A percentile compares a stretch with the other conserved stretches of the same genome.
Evolutionary conservation across 192 early-diverging fungal species (phyloP).

Genomic region (Umbelopsis sp.): DNA sequence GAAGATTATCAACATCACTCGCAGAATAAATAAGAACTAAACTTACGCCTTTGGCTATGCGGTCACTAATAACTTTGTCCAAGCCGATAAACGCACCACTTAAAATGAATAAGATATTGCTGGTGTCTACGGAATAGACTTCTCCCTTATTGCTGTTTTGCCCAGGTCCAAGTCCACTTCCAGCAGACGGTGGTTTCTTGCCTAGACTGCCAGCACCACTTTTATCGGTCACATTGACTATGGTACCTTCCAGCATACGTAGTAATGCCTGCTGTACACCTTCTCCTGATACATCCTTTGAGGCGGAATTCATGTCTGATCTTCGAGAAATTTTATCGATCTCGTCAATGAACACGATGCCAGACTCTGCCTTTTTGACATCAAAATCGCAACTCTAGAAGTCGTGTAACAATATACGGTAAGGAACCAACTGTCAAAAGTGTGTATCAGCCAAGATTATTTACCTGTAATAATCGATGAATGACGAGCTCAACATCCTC

Average conservation of each 20-base stretch:
- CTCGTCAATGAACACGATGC: constrained; percentile 92
- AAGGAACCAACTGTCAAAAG: not conserved
- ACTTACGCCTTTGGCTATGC: constrained; percentile 70
- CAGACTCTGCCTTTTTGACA: constrained; percentile 80
- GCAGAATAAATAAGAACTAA: not conserved
- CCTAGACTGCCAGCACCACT: constrained; percentile 54
- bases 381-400: constrained; percentile 83
- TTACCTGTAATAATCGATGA: constrained; percentile 76
- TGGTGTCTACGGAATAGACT: constrained; percentile 84
- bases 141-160: constrained; percentile 65
- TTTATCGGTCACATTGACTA: constrained; percentile 86
- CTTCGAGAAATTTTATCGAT: constrained; percentile 89
- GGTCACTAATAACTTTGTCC: constrained; percentile 77
- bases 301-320: constrained; percentile 70
- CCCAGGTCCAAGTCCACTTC: constrained; percentile 31
- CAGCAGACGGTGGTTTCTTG: constrained; percentile 20
- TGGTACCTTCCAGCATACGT: constrained; percentile 88
- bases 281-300: constrained; percentile 89
- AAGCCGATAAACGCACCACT: constrained; percentile 90
- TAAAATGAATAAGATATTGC: constrained; percentile 89
- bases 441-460: not conserved
- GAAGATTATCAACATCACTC: not conserved
- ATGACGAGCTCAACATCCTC: constrained; percentile 91
- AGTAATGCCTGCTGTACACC: constrained; percentile 89
- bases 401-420: not conserved